Evolutionary conservation across 768 basidiomycete species (phyloP).

Genomic region (Trametes maxima): DNA sequence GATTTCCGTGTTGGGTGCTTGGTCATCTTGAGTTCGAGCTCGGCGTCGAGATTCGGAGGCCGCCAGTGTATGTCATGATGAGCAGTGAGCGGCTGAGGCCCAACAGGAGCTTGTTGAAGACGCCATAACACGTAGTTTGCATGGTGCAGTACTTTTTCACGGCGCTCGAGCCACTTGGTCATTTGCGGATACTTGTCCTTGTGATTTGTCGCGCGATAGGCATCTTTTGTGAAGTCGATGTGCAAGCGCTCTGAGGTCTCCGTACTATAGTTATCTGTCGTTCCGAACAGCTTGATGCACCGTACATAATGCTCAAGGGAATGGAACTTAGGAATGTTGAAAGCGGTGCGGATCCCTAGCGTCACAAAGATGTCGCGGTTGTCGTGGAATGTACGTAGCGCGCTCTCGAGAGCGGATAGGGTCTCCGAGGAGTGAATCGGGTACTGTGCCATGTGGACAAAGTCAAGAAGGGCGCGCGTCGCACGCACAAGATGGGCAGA

Average conservation of each 20-base stretch:
- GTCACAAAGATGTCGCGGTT: constrained; percentile 41
- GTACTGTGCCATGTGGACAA: constrained; percentile 42
- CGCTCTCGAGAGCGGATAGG: constrained; percentile 30
- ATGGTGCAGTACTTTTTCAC: constrained; percentile 11
- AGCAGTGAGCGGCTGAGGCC: not conserved
- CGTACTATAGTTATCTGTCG: constrained; percentile 11
- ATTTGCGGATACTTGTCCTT: constrained; percentile 15
- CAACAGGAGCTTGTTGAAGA: not conserved
- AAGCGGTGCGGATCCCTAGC: constrained; percentile 35
- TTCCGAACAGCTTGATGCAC: constrained; percentile 10
- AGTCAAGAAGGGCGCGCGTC: constrained; percentile 40
- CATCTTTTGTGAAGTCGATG: constrained; percentile 46
- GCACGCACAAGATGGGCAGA: constrained; percentile 26
- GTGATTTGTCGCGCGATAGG: no score
- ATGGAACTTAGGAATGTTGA: constrained; percentile 40
- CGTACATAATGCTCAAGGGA: constrained; percentile 18
- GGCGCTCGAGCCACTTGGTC: constrained; percentile 14
- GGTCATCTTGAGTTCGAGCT: constrained; percentile 1
- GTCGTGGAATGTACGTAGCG: constrained; percentile 39
- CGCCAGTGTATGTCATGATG: not conserved
- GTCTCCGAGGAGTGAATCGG: constrained; percentile 35
- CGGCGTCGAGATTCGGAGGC: not conserved
- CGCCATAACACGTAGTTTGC: constrained; percentile 12
- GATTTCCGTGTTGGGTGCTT: constrained; percentile 5
- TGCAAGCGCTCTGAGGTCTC: constrained; percentile 39